Evolutionary conservation across 805 yeast genomes (phyloP), one percentile per base, ranked within the genome.

Genomic region (Metschnikowia baotianmanensis): DNA sequence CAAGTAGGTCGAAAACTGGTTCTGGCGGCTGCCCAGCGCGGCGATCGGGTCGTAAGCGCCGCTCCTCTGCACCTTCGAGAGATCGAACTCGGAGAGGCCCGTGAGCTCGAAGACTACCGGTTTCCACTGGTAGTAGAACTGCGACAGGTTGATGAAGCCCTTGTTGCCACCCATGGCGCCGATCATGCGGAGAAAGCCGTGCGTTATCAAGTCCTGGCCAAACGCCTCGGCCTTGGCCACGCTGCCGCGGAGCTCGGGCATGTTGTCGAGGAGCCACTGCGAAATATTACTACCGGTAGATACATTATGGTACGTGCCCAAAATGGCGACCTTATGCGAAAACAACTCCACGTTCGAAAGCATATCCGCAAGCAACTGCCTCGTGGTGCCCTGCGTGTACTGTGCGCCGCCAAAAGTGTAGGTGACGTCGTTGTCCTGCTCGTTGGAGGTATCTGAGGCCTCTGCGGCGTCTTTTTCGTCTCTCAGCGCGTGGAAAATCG

Each of bases 121-220:
- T 46, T 79, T 82, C 96, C 96, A 88, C 61, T 86, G 96, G 56
- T 86, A 87, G 53, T 68, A 72, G 58, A 82, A 78, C 40, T 80
- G 82, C 3, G 88, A 77, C 16, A 88, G 79, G 59, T 85, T 86
- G 39, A 83, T 87, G 61, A 87, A 87, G 37, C 62, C 68, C 34
- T 66, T 67, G 34, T 76, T 73, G 24, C 57, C 58, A 24, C 54
- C 42, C 54, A 80, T 77, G 36, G 79, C 72, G 6, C 91, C 91
- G 33, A 85, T 79, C 23, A 80, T 69, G 47, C 80, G 71, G 25
- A 86, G 57, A 47, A 75, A 82, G 0, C 87, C 90, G 36, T 71
- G 59, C 31, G 72, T 62, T 18, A 86, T 62, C 42, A 86, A 67
- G 55, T 78, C 85, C 56, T 85, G 93, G 15, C 96, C 96, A 56